These are phyloP conservation scores for Trichosporon coremiiforme DNA, from an alignment of 1,284 basidiomycete genomes.

Conservation along the genomic window DNA sequence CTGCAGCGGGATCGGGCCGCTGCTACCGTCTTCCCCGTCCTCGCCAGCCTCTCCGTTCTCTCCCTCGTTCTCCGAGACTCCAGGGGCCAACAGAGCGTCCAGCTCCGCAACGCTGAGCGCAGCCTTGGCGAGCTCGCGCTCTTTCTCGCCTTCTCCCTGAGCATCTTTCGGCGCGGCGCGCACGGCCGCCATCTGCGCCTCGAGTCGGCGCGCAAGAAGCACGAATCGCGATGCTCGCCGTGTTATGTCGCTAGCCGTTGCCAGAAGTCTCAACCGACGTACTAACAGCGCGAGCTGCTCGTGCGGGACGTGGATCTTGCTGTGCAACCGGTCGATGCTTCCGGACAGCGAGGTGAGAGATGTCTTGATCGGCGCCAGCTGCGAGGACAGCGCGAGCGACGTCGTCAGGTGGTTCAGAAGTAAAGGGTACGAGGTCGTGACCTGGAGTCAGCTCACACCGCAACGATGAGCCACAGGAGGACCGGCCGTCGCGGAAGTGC, in stretches of 20 bases:
- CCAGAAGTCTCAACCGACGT: slow-evolving; percentile 70
- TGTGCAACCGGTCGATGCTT: slow-evolving; percentile 65
- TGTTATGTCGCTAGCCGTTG: slow-evolving; percentile 76
- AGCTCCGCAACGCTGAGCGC: slow-evolving; percentile 87
- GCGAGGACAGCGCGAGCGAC: slow-evolving; percentile 66
- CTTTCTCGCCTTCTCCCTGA: slow-evolving; percentile 66
- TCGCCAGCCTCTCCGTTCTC: slow-evolving; percentile 14
- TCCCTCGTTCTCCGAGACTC: neutral
- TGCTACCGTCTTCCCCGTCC: neutral
- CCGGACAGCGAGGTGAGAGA: slow-evolving; percentile 43
- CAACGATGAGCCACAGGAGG: no score
- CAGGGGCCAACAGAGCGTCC: slow-evolving; percentile 36
- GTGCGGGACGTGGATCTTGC: slow-evolving; percentile 81
- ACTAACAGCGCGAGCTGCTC: slow-evolving; percentile 71
- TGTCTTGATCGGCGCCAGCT: slow-evolving; percentile 49
- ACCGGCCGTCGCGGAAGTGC: no score
- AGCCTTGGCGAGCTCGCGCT: slow-evolving; percentile 82
- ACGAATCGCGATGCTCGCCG: slow-evolving; percentile 80
- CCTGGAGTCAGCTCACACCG: slow-evolving; percentile 46
- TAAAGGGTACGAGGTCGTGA: slow-evolving; percentile 55
- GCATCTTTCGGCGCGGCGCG: slow-evolving; percentile 35
- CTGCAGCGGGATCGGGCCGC: slow-evolving; percentile 58
- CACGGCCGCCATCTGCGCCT: slow-evolving; percentile 75
- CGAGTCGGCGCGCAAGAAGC: slow-evolving; percentile 73
- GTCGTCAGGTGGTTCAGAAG: slow-evolving; percentile 61